Evolutionary conservation across 179 eudicot genomes (phyloP).

Genomic region (Beta corolliflora): DNA sequence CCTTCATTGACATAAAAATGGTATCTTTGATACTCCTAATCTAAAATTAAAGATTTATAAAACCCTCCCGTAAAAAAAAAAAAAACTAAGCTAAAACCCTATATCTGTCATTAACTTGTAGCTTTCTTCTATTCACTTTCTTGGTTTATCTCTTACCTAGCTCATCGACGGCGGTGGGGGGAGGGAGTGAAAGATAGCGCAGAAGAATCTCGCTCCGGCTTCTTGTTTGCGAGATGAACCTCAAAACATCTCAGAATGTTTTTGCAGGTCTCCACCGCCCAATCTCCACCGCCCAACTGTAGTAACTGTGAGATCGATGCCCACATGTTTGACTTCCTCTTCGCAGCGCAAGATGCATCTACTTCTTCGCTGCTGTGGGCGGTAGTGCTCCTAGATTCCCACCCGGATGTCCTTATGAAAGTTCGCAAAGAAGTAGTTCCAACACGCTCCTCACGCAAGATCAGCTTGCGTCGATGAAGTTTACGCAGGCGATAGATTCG

Average conservation of each 20-base stretch:
- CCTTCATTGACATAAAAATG: too few relatives aligned
- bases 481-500: conserved; percentile 69
- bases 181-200: too few relatives aligned
- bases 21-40: too few relatives aligned
- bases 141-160: too few relatives aligned
- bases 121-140: too few relatives aligned
- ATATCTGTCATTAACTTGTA: too few relatives aligned
- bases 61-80: too few relatives aligned
- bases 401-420: conserved; percentile 53
- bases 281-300: conserved; percentile 43
- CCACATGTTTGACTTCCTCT: conserved; percentile 73
- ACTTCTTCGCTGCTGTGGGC: conserved; percentile 88
- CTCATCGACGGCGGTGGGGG: too few relatives aligned
- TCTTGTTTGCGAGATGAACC: conserved; percentile 69
- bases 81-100: too few relatives aligned
- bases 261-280: conserved; percentile 53
- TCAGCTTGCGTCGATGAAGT: conserved; percentile 55
- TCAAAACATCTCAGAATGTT: conserved; percentile 82
- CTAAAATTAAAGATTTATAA: too few relatives aligned
- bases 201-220: conserved; percentile 30
- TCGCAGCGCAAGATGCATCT: conserved; percentile 90
- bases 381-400: conserved; percentile 60
- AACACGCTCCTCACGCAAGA: conserved; percentile 48
- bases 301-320: conserved; percentile 46
- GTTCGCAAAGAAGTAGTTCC: conserved; percentile 54